phyloP scores from a whole-genome alignment of 257 asterid species.

The Solanum arcanum region DNA sequence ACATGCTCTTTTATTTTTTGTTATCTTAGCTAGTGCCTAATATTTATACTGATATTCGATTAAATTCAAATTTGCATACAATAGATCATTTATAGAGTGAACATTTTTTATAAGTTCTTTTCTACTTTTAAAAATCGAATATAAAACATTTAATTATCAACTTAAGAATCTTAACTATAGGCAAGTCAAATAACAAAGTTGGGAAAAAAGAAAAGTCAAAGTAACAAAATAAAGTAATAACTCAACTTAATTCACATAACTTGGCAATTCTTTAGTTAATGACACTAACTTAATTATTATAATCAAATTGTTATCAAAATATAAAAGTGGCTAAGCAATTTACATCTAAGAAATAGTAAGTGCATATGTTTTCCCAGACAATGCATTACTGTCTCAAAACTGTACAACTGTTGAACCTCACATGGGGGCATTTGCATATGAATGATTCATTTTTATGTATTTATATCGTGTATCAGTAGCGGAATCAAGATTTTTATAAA shows the following conservation, averaged over 20 bases:
- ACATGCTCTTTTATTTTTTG: too few relatives aligned
- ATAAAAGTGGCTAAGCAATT: neutral
- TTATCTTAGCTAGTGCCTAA: neutral
- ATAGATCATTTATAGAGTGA: neutral
- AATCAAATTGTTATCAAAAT: neutral
- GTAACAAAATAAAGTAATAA: too few relatives aligned
- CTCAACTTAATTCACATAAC: neutral
- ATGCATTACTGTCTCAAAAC: neutral
- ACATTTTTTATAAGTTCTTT: neutral
- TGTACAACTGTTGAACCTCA: neutral
- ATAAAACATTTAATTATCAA: neutral
- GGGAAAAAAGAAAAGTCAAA: too few relatives aligned
- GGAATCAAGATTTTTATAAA: neutral
- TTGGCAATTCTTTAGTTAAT: neutral
- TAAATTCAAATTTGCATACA: neutral
- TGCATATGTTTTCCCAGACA: neutral
- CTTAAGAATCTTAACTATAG: neutral
- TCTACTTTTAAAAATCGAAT: neutral
- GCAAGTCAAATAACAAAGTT: neutral
- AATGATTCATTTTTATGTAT: neutral
- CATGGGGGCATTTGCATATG: neutral
- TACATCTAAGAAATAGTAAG: neutral
- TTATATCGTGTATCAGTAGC: fast-evolving
- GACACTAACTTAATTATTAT: neutral
- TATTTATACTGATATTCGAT: neutral